Percentiles rank a stretch among this genome's conserved stretches.
Evolutionary conservation across 208 protist genomes (phyloP).

Genomic region (Crithidia mellificae): DNA sequence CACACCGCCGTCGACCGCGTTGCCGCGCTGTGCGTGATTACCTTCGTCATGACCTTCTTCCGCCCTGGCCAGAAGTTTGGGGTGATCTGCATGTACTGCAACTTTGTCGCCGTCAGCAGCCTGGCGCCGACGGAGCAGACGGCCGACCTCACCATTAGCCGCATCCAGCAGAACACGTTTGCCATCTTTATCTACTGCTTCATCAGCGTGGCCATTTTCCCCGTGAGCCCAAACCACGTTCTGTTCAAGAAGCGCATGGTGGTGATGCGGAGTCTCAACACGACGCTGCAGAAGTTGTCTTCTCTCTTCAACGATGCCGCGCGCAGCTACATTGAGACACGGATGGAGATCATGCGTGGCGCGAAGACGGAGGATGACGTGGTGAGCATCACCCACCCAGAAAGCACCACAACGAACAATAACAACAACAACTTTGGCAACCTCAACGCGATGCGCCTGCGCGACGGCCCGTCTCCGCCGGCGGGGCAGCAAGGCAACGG

Average conservation of each 20-base stretch:
- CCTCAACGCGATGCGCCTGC: background rate
- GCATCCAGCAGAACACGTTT: slow-evolving; percentile 91
- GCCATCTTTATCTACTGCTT: slow-evolving; percentile 90
- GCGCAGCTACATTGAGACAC: slow-evolving; percentile 29
- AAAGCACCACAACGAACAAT: background rate
- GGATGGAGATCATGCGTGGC: slow-evolving; percentile 4
- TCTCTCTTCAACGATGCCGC: slow-evolving; percentile 57
- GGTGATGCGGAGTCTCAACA: slow-evolving; percentile 56
- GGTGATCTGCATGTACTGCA: slow-evolving; percentile 84
- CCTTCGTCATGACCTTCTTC: slow-evolving; percentile 82
- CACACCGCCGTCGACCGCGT: slow-evolving; percentile 67
- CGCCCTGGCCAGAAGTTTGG: slow-evolving; percentile 83
- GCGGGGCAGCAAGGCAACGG: background rate
- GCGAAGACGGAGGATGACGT: slow-evolving; percentile 23
- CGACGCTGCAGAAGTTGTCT: slow-evolving; percentile 47
- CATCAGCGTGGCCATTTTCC: slow-evolving; percentile 73
- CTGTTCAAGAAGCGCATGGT: slow-evolving; percentile 79
- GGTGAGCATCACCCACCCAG: slow-evolving; percentile 12
- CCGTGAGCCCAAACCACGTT: slow-evolving; percentile 72
- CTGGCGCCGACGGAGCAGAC: slow-evolving; percentile 63
- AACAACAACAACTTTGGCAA: background rate
- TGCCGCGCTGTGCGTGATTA: slow-evolving; percentile 77
- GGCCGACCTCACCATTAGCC: too few relatives aligned
- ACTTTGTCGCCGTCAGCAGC: slow-evolving; percentile 83
- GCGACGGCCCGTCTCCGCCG: background rate